A percentile compares a stretch with the other conserved stretches of the same genome.
These are phyloP conservation scores for Kodamaea fukazawae DNA, from an alignment of 805 yeast genomes.

Conservation along the genomic window DNA sequence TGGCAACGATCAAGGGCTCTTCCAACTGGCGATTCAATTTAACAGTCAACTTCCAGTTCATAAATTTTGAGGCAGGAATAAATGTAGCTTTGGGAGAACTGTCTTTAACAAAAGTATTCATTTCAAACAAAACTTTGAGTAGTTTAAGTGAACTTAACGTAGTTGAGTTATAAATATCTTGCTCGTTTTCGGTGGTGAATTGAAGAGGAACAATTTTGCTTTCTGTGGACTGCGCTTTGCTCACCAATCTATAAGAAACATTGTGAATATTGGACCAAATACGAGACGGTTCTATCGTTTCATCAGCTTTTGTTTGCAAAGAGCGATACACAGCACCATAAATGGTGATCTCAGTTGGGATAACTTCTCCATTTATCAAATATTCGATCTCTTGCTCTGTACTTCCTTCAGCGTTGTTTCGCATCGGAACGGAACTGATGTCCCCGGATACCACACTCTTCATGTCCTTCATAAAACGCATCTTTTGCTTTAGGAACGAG, in stretches of 20 bases:
- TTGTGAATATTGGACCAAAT: constrained; percentile 62
- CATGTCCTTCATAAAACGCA: constrained; percentile 28
- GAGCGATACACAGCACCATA: constrained; percentile 69
- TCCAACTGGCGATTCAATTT: constrained; percentile 84
- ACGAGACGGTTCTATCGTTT: constrained; percentile 42
- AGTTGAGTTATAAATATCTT: constrained; percentile 23
- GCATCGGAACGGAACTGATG: constrained; percentile 10
- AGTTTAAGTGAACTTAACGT: constrained; percentile 45
- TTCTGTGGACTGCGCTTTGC: constrained; percentile 10
- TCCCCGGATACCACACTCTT: constrained; percentile 11
- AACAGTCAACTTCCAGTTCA: constrained; percentile 80
- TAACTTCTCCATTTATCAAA: constrained; percentile 50
- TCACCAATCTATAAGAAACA: constrained; percentile 43
- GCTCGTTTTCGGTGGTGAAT: constrained; percentile 16
- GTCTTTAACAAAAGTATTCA: constrained; percentile 30
- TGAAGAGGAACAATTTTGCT: constrained; percentile 9
- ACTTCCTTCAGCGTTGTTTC: constrained; percentile 12
- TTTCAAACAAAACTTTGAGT: constrained; percentile 45
- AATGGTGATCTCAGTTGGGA: constrained; percentile 67
- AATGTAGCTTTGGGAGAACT: constrained; percentile 8
- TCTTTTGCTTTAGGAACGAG: constrained; percentile 43
- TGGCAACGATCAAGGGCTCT: constrained; percentile 83
- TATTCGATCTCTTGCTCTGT: constrained; percentile 48
- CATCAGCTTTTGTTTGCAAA: constrained; percentile 37
- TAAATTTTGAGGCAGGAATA: constrained; percentile 38